Percentiles rank a stretch among this genome's conserved stretches.
Evolutionary conservation across 495 filamentous ascomycete genomes (phyloP).

Genomic region (Mytilinidion resinicola): DNA sequence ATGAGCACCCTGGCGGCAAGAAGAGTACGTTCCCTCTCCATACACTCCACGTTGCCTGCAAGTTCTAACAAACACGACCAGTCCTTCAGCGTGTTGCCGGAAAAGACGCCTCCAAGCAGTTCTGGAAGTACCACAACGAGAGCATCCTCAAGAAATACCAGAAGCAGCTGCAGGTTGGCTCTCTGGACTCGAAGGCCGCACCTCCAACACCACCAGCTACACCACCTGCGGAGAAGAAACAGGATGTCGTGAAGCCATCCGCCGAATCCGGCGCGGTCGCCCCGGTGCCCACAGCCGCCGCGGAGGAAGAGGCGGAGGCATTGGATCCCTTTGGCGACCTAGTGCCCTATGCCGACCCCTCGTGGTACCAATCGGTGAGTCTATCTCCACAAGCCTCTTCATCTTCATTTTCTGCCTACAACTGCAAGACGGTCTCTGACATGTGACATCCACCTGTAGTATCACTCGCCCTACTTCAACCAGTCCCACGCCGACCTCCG

Average conservation of each 20-base stretch:
- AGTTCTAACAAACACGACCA: constrained; percentile 22
- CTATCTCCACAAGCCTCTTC: background rate
- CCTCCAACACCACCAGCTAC: constrained; percentile 50
- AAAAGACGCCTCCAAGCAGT: constrained; percentile 96
- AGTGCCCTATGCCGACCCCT: constrained; percentile 86
- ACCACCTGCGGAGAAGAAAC: constrained; percentile 46
- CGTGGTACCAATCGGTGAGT: constrained; percentile 93
- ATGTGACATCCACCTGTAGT: constrained; percentile 43
- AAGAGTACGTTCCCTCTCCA: constrained; percentile 58
- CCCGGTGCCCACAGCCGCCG: constrained; percentile 40
- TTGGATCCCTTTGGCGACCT: constrained; percentile 79
- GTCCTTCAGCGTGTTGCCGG: constrained; percentile 87
- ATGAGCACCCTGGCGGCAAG: constrained; percentile 94
- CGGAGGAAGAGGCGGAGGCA: constrained; percentile 54
- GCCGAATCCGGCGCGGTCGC: constrained; percentile 44
- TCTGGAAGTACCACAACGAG: constrained; percentile 99
- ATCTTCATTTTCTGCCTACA: background rate
- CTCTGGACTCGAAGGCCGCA: constrained; percentile 74
- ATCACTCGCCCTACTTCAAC: constrained; percentile 94
- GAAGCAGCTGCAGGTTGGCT: constrained; percentile 78
- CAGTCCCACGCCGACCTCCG: constrained; percentile 85
- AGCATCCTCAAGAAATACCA: constrained; percentile 95
- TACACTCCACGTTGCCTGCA: background rate
- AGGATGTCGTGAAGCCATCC: constrained; percentile 42
- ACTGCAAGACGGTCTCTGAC: background rate